Conservation (phyloP, 2,329 filamentous ascomycete genomes). For the Ambrosiella beaveri region DNA sequence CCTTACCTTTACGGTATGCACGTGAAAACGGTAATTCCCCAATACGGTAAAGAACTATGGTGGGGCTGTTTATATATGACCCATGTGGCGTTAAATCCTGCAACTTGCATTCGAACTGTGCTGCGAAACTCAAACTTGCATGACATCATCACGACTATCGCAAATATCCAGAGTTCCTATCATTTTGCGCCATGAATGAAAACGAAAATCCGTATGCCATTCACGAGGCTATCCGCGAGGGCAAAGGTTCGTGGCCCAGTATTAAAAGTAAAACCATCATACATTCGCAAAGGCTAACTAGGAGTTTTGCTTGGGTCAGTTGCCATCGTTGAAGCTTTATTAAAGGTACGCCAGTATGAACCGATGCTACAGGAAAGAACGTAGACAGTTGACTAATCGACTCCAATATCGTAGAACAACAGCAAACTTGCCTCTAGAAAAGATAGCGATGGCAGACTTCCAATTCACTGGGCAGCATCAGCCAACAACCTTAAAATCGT, state of each 20-base stretch:
- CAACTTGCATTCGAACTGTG: too few relatives aligned
- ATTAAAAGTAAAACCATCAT: conserved; percentile 16
- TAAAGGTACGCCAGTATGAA: conserved; percentile 1
- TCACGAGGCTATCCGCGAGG: conserved; percentile 73
- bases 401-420: conserved; percentile 40
- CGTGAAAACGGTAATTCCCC: too few relatives aligned
- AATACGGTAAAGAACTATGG: too few relatives aligned
- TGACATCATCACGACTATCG: too few relatives aligned
- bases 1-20: too few relatives aligned
- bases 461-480: conserved; percentile 87
- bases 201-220: conserved; percentile 55
- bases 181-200: not conserved
- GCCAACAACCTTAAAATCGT: conserved; percentile 65
- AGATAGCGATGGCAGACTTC: conserved; percentile 76
- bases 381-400: not conserved
- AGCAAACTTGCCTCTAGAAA: conserved; percentile 53
- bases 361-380: too few relatives aligned
- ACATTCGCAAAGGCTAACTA: not conserved
- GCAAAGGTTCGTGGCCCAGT: conserved; percentile 41
- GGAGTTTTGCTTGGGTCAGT: not conserved
- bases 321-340: conserved; percentile 1
- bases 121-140: too few relatives aligned
- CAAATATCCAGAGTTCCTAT: too few relatives aligned
- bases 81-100: too few relatives aligned
- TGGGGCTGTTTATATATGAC: too few relatives aligned